Evolutionary conservation across 1,139 yeast genomes (phyloP).

Genomic region (Pneumocystis jirovecii): DNA sequence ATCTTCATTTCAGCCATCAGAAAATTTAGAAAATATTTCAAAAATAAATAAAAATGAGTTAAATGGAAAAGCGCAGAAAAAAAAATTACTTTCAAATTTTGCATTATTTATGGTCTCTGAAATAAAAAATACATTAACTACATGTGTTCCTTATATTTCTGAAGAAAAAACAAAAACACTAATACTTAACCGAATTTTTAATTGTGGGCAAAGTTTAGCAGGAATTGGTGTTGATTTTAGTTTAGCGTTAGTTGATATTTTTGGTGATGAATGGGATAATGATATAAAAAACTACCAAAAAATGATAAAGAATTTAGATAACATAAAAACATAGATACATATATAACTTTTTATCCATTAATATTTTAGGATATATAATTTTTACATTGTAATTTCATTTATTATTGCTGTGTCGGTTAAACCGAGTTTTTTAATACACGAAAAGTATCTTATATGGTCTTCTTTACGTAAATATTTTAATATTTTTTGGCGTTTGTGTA

Average conservation of each 20-base stretch:
- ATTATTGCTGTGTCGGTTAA: conserved; percentile 64
- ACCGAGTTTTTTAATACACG: conserved; percentile 78
- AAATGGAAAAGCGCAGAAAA: not conserved
- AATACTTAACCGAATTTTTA: not conserved
- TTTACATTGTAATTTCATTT: conserved; percentile 9
- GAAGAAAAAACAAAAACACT: not conserved
- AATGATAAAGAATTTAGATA: not conserved
- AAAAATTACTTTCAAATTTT: not conserved
- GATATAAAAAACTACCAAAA: not conserved
- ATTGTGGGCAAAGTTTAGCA: not conserved
- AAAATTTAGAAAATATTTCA: not conserved
- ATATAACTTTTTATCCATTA: not conserved
- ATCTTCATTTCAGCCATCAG: not conserved
- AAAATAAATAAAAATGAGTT: not conserved
- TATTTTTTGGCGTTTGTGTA: conserved; percentile 74
- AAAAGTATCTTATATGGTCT: conserved; percentile 66
- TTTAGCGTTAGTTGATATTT: not conserved
- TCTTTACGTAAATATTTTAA: conserved; percentile 66
- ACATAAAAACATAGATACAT: not conserved
- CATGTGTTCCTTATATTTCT: not conserved
- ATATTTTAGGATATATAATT: not conserved
- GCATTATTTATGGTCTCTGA: not conserved
- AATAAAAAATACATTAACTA: not conserved
- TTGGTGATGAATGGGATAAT: not conserved
- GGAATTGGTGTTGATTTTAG: not conserved